Percentiles rank a stretch among this genome's conserved stretches.
These are phyloP conservation scores for Aegilops umbellulata DNA, from an alignment of 176 grass and related monocot genomes.

Conservation along the genomic window DNA sequence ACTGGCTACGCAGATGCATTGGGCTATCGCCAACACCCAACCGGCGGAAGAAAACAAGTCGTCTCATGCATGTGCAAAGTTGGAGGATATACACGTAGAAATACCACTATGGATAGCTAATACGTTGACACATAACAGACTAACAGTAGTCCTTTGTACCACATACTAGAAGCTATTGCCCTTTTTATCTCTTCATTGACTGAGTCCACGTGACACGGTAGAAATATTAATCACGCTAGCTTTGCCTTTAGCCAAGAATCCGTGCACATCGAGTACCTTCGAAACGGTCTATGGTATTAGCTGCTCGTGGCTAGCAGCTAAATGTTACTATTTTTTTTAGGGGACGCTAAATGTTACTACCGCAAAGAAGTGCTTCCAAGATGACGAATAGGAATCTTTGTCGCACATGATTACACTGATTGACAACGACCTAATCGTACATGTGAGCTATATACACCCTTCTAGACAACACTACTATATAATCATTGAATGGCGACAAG, in stretches of 20 bases:
- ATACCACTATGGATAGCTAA: too few species aligned
- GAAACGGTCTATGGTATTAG: neutral
- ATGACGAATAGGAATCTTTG: conserved; percentile 28
- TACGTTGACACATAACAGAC: too few species aligned
- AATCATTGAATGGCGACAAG: conserved; percentile 15
- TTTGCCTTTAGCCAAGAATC: neutral
- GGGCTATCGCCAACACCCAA: too few species aligned
- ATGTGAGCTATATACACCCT: conserved; percentile 31
- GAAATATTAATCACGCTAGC: neutral
- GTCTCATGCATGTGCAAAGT: too few species aligned
- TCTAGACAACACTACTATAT: neutral
- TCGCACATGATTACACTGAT: conserved; percentile 31
- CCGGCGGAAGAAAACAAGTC: too few species aligned
- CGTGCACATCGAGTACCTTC: neutral
- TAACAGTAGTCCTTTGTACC: neutral
- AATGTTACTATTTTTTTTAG: too few species aligned
- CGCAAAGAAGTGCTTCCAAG: neutral
- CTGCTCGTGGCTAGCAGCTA: neutral
- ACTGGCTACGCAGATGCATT: too few species aligned
- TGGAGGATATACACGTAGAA: too few species aligned
- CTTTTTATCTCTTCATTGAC: neutral
- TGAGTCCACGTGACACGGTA: neutral
- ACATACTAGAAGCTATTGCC: neutral
- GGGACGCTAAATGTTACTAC: too few species aligned
- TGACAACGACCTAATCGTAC: conserved; percentile 29